Base-by-base conservation (phyloP, 345 rosid genomes). In the Hypericum androsaemum region DNA sequence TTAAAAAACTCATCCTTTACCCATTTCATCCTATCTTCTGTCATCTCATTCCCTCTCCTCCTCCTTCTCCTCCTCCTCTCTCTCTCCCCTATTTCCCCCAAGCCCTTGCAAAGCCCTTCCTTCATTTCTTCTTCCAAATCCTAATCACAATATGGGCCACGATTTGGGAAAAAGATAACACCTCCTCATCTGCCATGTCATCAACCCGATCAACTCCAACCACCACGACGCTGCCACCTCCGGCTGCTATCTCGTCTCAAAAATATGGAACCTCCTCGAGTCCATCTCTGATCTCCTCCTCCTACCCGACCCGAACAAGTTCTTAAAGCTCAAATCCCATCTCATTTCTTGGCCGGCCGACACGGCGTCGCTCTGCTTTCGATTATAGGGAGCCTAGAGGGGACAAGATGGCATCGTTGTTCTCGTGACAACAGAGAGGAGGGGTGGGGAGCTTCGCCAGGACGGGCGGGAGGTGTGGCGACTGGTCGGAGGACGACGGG, bases 291-390 rank as follows among this genome's bases (percentile, higher is more conserved):
- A 88, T 47, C 73, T 92, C 37, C 94, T 83, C 37, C 42, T 85
- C 1, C 43, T 88, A 14, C 77, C 81, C 88, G 98, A 88, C 44
- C 95, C 97, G 0, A 88, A 81, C 39, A 94, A 92, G 74, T 85
- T 92, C 64, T 59, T 92, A 1, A 72, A 64, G 46, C 56, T 92
- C 56, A 92, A 88, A 57, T 79, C 68, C 6, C 87, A 81, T 67
- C 53, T 92, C 3, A 62, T 39, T 2, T 72, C 81, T 64, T 55
- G 64, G 41, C 66, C 90, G 5, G n/a, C 22, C 12, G 54, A 64
- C 37, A 70, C 80, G 59, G 88, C 68, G 5, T 71, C 94, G 50
- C 74, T 88, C 43, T 92, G 98, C 56, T 92, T 92, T 71, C 54
- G 96, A 63, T 92, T 97, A 4, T 77, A 32, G 39, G 81, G n/a